Percentiles rank a stretch among this genome's conserved stretches.
phyloP scores from a whole-genome alignment of 2,329 filamentous ascomycete species.

The Thermomyces lanuginosus region DNA sequence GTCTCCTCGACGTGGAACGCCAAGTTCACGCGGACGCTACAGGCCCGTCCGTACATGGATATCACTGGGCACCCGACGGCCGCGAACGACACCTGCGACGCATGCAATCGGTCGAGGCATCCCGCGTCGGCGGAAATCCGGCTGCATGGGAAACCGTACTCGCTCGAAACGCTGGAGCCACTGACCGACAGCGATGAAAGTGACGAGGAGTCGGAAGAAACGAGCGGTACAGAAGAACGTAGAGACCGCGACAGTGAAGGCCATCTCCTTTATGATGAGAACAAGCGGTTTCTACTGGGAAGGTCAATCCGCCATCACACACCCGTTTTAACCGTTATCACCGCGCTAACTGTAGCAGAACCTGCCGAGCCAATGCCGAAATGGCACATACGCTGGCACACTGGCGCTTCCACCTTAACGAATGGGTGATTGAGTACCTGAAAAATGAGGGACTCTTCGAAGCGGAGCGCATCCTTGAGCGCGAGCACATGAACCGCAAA shows the following conservation, averaged over 20 bases:
- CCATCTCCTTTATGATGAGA: conserved; percentile 27
- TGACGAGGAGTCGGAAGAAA: too few relatives aligned
- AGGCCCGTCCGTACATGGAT: conserved; percentile 47
- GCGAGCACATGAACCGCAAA: conserved; percentile 45
- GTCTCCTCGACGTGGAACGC: conserved; percentile 53
- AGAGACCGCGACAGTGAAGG: conserved; percentile 30
- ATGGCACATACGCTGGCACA: conserved; percentile 57
- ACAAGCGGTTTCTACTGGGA: conserved; percentile 37
- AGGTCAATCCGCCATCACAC: conserved; percentile 25
- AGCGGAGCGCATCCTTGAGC: conserved; percentile 38
- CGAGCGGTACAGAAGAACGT: too few relatives aligned
- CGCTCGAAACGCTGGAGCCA: conserved; percentile 48
- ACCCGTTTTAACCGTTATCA: too few relatives aligned
- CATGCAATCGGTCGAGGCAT: conserved; percentile 54
- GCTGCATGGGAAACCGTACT: conserved; percentile 51
- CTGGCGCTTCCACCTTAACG: conserved; percentile 60
- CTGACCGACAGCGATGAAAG: conserved; percentile 34
- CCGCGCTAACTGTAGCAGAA: conserved; percentile 13
- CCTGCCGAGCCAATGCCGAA: conserved; percentile 48
- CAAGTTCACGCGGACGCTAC: conserved; percentile 49
- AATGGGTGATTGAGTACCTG: conserved; percentile 51
- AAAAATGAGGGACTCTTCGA: conserved; percentile 41
- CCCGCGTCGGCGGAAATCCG: conserved; percentile 48
- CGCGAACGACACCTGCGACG: conserved; percentile 42
- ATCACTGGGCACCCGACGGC: conserved; percentile 30